Evolutionary conservation across 768 basidiomycete genomes (phyloP), one percentile per base, ranked within the genome.

Genomic region (Dioszegia crocea): DNA sequence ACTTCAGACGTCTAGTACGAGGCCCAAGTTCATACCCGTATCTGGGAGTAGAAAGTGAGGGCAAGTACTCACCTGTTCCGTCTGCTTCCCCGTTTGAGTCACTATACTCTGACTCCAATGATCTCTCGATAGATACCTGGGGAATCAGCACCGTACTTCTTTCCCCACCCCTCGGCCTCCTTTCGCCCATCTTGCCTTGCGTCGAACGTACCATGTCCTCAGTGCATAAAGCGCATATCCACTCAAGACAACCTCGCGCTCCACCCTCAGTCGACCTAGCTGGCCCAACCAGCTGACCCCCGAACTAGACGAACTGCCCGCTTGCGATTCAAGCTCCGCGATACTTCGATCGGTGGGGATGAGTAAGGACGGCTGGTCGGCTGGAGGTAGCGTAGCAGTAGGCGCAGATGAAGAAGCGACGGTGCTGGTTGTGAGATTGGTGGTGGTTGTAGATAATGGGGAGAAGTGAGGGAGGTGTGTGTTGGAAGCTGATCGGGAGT

Each of bases 81-180:
- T 66, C n/a, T 63, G 63, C 53, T 70, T 70, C 2, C 69, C 69
- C 4, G 71, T 73, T 29, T 70, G 64, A n/a, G 68, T 70, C 19
- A 70, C 69, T 40, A 73, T 70, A 38, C 63, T 70, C 14, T 68
- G 68, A 11, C 64, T 67, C 64, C 65, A 73, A 41, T 73, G 71
- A 5, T 66, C 67, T 9, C 71, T 51, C 3, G 71, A 73, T 1
- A 73, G 49, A 46, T 62, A 66, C 70, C 70, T 71, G 46, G 17
- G 11, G 4, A 5, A 51, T 45, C 43, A 53, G 54, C 52, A 2
- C 24, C 12, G 14, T 52, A 10, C 31, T 23, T 16, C 9, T n/a
- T n/a, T 8, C 5, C 30, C 14, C 9, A 48, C 5, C 47, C 9
- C 30, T 4, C 4, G 14, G 14, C 47, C 11, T 17, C 30, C 47